Percentiles rank a stretch among this genome's conserved stretches.
Evolutionary conservation across 148 eudicot species (phyloP).

Genomic region (Heliosperma pusillum): DNA sequence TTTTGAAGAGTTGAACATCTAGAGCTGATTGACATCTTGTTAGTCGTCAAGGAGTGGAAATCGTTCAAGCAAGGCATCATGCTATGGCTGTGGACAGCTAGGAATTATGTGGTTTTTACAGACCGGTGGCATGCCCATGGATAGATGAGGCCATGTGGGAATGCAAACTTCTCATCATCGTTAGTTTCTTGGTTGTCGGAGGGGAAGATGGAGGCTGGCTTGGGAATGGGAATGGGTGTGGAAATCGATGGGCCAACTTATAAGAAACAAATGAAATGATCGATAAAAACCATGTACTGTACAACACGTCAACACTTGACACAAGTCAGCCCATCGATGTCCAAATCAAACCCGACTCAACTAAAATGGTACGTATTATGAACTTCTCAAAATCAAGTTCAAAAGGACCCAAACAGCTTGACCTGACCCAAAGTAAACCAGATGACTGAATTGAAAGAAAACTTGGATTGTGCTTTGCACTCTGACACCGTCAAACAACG

Average conservation of each 20-base stretch:
- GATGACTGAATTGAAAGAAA: no score
- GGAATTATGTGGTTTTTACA: conserved; percentile 4
- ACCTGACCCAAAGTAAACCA: no score
- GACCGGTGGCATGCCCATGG: conserved; percentile 5
- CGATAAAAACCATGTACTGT: no score
- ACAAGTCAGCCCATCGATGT: no score
- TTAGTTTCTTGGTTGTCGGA: neutral
- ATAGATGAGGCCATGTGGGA: conserved; percentile 1
- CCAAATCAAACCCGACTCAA: no score
- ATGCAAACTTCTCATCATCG: neutral
- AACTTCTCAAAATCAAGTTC: no score
- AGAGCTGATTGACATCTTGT: neutral
- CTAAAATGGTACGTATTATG: no score
- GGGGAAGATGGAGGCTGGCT: neutral
- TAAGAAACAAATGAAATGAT: no score
- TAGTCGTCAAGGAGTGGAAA: conserved; percentile 1
- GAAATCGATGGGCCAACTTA: conserved; percentile 2
- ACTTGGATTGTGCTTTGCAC: no score
- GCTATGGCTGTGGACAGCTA: neutral
- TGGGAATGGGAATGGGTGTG: neutral
- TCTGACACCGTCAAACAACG: no score
- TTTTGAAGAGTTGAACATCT: conserved; percentile 34
- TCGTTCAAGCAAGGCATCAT: conserved; percentile 7
- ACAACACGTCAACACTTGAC: no score
- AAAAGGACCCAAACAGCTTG: no score